Evolutionary conservation across 2,329 filamentous ascomycete genomes (phyloP), one percentile per base, ranked within the genome.

Genomic region (Aspergillus hiratsukae): DNA sequence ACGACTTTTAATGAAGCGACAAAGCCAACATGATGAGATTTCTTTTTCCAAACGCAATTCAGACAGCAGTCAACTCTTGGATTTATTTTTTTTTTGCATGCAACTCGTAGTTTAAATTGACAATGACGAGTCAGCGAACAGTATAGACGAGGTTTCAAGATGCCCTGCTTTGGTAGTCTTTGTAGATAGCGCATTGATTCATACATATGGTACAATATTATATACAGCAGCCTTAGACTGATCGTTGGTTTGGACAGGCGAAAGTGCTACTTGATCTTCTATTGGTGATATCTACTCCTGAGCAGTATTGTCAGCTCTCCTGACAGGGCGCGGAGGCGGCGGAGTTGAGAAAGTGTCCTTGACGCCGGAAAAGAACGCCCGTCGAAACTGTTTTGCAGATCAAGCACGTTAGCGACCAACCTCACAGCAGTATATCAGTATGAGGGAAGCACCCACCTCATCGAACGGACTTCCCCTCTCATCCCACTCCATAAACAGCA

Each of bases 401-500:
- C 48, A 48, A 17, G 19, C n/a, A 64, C 56, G 37, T 40, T 49
- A 58, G 19, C 17, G 31, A 53, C 19, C 11, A 45, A 54, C 21
- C 31, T 9, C 31, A 17, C 31, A 37, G 14, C 11, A 37, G 14
- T 37, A 17, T 37, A 17, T 37, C 31, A 37, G 11, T 31, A 14
- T 3, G 14, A 48, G 5, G 51, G 41, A 43, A 51, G 45, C n/a
- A 66, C 71, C 69, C 56, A 77, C 75, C 53, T 70, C 69, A 51
- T 75, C 69, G 58, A 78, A 75, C 2, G 73, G 74, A 61, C 72
- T 75, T 48, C 67, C 68, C 53, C 65, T 66, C n/a, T 70, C 68
- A 62, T 72, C 73, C 75, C 76, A 77, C 59, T 76, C 72, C 72
- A 78, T 75, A 52, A 76, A 76, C 1, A 79, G 64, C 28, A 77